Evolutionary conservation across 106 monocot genomes (phyloP), one percentile per base, ranked within the genome.

Genomic region (Acanthochlamys bracteata): DNA sequence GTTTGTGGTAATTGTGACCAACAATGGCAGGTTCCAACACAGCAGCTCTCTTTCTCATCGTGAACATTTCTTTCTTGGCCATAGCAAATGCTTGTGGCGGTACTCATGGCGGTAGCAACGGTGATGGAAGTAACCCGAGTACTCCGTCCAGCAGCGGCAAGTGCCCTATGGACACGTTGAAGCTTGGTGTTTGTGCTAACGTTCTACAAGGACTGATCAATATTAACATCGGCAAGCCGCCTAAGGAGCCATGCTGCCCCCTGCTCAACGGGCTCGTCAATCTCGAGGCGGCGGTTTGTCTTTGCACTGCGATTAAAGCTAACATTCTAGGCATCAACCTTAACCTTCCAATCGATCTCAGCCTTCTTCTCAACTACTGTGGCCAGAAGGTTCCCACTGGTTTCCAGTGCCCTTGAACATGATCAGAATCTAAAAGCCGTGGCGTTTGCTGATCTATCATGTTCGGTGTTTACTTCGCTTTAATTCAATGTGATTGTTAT

Each of bases 251-350:
- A 45, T 63, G 63, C 43, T 63, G 63, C 20, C 12, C 63, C 6
- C 3, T 63, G 7, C 6, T 63, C 11, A 42, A 11, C 7, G 12
- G 12, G 3, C 74, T 79, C 9, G 69, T 22, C 21, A 73, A 78
- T 52, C 78, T 78, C 19, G 78, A 78, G 68, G 72, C 68, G 4
- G 78, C 78, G 24, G 56, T 64, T 15, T 78, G 78, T 67, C 68
- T 78, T n/a, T 78, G 78, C 78, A 78, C 78, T 24, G 76, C 71
- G 59, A 61, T 77, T 53, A 71, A 66, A 53, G 73, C 77, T 12
- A 67, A 71, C 60, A 46, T 78, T n/a, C 72, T 78, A 2, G 72
- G 72, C 4, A 45, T 72, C n/a, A 33, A 71, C 55, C 72, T 71
- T 25, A 78, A 72, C 39, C 21, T 69, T 25, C 45, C 57, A 0